Base-by-base conservation (phyloP, 768 basidiomycete species). In the Lentinula sp. region DNA sequence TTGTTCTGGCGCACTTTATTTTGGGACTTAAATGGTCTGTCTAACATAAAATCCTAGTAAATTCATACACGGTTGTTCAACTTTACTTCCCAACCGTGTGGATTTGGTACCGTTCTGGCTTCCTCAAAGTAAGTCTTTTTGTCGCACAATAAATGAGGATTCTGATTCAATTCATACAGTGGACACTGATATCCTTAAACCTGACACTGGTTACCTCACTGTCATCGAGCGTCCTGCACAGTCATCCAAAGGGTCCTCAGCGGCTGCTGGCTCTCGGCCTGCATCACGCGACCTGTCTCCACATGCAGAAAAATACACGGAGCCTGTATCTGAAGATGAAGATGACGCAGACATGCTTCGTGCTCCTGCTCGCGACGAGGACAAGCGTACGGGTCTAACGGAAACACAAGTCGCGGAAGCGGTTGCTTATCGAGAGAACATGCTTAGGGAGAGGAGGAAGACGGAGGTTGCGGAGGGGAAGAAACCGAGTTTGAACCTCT, bases 51-150 rank as follows among this genome's bases (percentile, higher is more conserved):
- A 32, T 67, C 11, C 34, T 61, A 93, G 92, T 72, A 92, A 92
- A 84, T 96, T 96, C 70, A 95, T 97, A 60, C 95, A 96, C 70
- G 96, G 97, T 28, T 99, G 97, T 70, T 88, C 96, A 2, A 95
- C 94, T 1, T 80, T 98, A 0, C 74, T 98, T 9, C 95, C 95
- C 18, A 84, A 91, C 67, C 89, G 96, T 39, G 95, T 98, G 49
- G 91, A 98, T 68, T 82, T 99, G 23, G 91, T 99, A 39, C 97
- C 97, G 5, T 99, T 98, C 80, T 99, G 97, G 97, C 83, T 95
- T 5, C 95, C 95, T 5, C 95, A 98, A 71, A 97, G 91, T 92
- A 71, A 43, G 82, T 13, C 37, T 39, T 13, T 39, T 39, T 39
- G 37, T 13, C 13, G 37, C 28, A 28, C 28, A 28, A 28, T 28